Evolutionary conservation across 495 filamentous ascomycete species (phyloP), one percentile per base, ranked within the genome.

Genomic region (Copromyces sp.): DNA sequence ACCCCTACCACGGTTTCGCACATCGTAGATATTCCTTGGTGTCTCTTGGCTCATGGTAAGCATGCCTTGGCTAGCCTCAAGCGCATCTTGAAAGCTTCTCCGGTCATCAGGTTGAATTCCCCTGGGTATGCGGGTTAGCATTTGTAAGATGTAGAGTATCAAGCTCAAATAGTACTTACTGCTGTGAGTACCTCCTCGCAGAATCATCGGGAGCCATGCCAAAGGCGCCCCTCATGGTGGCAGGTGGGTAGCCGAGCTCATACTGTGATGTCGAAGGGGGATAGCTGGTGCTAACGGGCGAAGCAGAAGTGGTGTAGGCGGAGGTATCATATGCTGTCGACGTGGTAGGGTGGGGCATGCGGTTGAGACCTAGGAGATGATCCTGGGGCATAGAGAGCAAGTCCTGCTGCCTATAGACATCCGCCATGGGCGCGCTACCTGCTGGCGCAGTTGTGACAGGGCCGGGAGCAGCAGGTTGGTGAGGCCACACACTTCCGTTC

Each of bases 1-100:
- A 41, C 89, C 89, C 41, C 93, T 86, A 39, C 45, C 72, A 65
- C 83, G 78, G 70, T 80, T 81, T 44, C 85, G 88, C 73, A 89
- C 85, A 68, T 90, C 93, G 78, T 97, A 97, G 76, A 97, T 93
- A 81, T 94, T 94, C 61, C 94, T 87, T 17, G 95, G 94, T 8
- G 94, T 91, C 76, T 92, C 84, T 81, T 98, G 95, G 86, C 94
- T 97, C 87, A 98, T 92, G 9, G 94, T 93, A 32, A 98, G 87
- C 93, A 99, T 97, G 73, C 94, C 94, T 59, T 87, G 85, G 70
- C 86, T 86, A 20, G 94, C 94, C 77, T 97, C 94, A 68, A 97
- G 89, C n/a, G 93, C 92, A 78, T 96, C 93, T 71, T 87, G 88
- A 77, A 90, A 92, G 79, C 86, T 87, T 75, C 89, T 87, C 59